Evolutionary conservation across 306 rosid genomes (phyloP), one percentile per base, ranked within the genome.

Genomic region (Mucuna pruriens): DNA sequence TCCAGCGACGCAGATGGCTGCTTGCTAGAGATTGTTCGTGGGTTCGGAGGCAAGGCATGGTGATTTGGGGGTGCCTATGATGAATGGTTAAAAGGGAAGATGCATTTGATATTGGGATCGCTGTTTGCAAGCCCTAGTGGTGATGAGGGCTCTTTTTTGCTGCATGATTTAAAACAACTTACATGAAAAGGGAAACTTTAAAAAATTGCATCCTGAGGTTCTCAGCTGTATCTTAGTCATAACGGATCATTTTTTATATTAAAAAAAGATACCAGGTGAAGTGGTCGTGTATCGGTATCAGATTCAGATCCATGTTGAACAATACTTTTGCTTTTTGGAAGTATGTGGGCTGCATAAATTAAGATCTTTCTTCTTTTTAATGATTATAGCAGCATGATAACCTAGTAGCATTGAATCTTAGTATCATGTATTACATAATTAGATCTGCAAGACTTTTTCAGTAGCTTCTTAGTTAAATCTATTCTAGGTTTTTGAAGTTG

Each of bases 381-480:
- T 48, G 51, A 20, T 52, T 36, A n/a, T 33, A 68, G 52, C n/a
- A 34, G 39, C 4, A 6, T 75, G 57, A 20, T 55, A 55, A 61
- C 69, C 44, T 7, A 15, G 26, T 34, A 33, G 26, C 46, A n/a
- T 4, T 44, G 69, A 31, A 51, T 75, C 55, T 44, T 46, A 22
- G 36, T 33, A 62, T 17, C 38, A 3, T 22, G 39, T 58, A 26
- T 49, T 19, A 49, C 39, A 31, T 62, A 33, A 34, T 62, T 9
- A 38, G 48, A 76, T 71, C 65, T 9, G 3, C 48, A 40, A 52
- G 75, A 12, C 73, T 11, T 71, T 26, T 34, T 71, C 39, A 8
- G n/a, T 60, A 54, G 68, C 13, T 70, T 71, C 57, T 57, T 54
- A 16, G 44, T 7, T 64, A 55, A 73, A 54, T 44, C 75, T 31